phyloP scores from a whole-genome alignment of 805 yeast species.

The Metschnikowia bowlesiae region DNA sequence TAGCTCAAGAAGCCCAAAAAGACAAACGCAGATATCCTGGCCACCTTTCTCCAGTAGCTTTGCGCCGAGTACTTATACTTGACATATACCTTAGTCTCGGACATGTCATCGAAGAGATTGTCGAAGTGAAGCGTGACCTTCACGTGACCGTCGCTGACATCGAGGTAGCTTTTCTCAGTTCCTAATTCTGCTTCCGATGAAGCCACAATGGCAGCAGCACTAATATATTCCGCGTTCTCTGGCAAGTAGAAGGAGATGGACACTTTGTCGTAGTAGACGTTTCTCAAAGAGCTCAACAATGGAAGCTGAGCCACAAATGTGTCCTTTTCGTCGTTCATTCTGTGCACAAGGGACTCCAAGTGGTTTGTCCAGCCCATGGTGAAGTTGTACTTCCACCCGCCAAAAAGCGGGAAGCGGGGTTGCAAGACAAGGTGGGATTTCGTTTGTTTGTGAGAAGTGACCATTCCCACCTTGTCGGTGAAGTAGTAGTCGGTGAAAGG shows the following conservation, averaged over 20 bases:
- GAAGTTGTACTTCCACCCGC: slow-evolving; percentile 94
- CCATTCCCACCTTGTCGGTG: slow-evolving; percentile 90
- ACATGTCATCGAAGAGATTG: slow-evolving; percentile 68
- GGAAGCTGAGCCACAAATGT: slow-evolving; percentile 64
- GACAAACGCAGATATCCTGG: slow-evolving; percentile 57
- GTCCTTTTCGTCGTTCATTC: slow-evolving; percentile 35
- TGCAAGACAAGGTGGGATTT: slow-evolving; percentile 51
- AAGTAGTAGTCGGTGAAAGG: slow-evolving; percentile 57
- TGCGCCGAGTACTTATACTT: slow-evolving; percentile 56
- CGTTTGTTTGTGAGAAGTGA: slow-evolving; percentile 61
- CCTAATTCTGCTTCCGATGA: slow-evolving; percentile 27
- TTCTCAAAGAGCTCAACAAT: slow-evolving; percentile 64
- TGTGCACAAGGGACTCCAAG: slow-evolving; percentile 49
- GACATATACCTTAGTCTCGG: slow-evolving; percentile 51
- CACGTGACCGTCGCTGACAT: slow-evolving; percentile 72
- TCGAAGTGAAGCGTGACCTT: slow-evolving; percentile 56
- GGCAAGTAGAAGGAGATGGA: slow-evolving; percentile 69
- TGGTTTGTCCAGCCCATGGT: slow-evolving; percentile 88
- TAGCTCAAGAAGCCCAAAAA: slow-evolving; percentile 56
- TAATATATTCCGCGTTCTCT: slow-evolving; percentile 68
- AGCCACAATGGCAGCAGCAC: slow-evolving; percentile 53
- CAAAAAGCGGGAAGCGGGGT: slow-evolving; percentile 93
- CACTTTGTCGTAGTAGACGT: slow-evolving; percentile 62
- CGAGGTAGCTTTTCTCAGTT: slow-evolving; percentile 61
- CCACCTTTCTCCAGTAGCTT: slow-evolving; percentile 60